Evolutionary conservation across 2,329 filamentous ascomycete species (phyloP), one percentile per base, ranked within the genome.

Genomic region (Dryadomyces quercus-mongolicae): DNA sequence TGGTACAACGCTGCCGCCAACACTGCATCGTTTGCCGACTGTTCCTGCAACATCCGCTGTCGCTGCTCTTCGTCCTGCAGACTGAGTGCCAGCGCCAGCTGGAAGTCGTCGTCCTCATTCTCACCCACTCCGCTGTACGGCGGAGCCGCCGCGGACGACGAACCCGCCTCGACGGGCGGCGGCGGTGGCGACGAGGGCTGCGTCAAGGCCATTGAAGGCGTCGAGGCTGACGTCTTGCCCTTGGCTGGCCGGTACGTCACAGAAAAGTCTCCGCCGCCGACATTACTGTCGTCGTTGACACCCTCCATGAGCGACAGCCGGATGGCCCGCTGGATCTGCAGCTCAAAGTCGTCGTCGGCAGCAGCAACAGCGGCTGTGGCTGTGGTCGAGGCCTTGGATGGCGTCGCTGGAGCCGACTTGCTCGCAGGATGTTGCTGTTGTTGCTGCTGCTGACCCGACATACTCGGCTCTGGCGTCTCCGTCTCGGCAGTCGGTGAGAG

Each of bases 311-410:
- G 67, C 2, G 79, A 83, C 10, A 84, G 68, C 0, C 80, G 76
- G 43, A 85, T 80, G 1, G 81, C 82, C 53, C 79, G 74, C 65
- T 84, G 80, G 10, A 84, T 74, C 61, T 81, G 78, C 51, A 74
- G 72, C 62, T 85, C 81, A 56, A 78, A 81, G 22, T 81, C 75
- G 36, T 74, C 70, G 18, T 68, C 68, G 15, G 42, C 4, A 16
- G 9, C 20, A 8, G 38, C 38, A n/a, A n/a, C 22, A 25, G 7
- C 3, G 18, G n/a, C 31, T 38, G 38, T 18, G 2, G 18, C 16
- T 4, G 42, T n/a, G 10, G 40, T 34, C 10, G 9, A 18, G 21
- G 10, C 25, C 25, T 31, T 31, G 25, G 25, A 31, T 31, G 25
- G 25, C 8, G 25, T 31, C 25, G 25, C 25, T n/a, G 50, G n/a